A percentile compares a stretch with the other conserved stretches of the same genome.
Evolutionary conservation across 177 flowering plant species (phyloP).

Genomic region (Telopea speciosissima): DNA sequence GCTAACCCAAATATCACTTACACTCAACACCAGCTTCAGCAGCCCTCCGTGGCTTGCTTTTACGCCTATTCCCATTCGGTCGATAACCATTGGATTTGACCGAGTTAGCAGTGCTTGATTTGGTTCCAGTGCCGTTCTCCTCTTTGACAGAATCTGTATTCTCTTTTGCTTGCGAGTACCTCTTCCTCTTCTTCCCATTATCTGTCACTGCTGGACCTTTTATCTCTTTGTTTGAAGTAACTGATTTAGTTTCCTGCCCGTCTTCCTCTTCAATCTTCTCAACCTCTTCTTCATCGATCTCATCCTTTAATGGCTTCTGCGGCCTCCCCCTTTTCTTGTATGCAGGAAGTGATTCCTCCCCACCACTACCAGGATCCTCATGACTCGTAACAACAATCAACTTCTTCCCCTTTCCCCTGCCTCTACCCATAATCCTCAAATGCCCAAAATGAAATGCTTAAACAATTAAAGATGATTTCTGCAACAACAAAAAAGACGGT

Average conservation of each 20-base stretch:
- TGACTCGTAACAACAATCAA: slow-evolving; percentile 29
- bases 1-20: slow-evolving; percentile 29
- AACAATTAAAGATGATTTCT: slow-evolving; percentile 20
- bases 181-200: slow-evolving; percentile 55
- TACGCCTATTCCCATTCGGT: slow-evolving; percentile 56
- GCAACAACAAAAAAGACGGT: slow-evolving; percentile 16
- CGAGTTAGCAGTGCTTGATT: slow-evolving; percentile 29
- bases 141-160: slow-evolving; percentile 33
- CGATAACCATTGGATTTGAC: slow-evolving; percentile 52
- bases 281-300: slow-evolving; percentile 42
- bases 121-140: slow-evolving; percentile 38
- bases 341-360: slow-evolving; percentile 49
- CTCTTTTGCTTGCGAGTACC: slow-evolving; percentile 35
- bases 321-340: slow-evolving; percentile 72
- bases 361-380: slow-evolving; percentile 58
- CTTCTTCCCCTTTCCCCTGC: slow-evolving; percentile 73
- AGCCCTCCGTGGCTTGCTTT: slow-evolving; percentile 72
- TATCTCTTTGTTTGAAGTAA: slow-evolving; percentile 23
- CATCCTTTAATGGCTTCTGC: slow-evolving; percentile 58
- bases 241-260: slow-evolving; percentile 24
- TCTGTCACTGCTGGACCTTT: slow-evolving; percentile 26
- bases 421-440: slow-evolving; percentile 54
- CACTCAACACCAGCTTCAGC: slow-evolving; percentile 74
- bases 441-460: slow-evolving; percentile 11
- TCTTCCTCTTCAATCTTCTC: slow-evolving; percentile 41